Conservation (phyloP, 768 basidiomycete genomes). For the Lyophyllum atratum region DNA sequence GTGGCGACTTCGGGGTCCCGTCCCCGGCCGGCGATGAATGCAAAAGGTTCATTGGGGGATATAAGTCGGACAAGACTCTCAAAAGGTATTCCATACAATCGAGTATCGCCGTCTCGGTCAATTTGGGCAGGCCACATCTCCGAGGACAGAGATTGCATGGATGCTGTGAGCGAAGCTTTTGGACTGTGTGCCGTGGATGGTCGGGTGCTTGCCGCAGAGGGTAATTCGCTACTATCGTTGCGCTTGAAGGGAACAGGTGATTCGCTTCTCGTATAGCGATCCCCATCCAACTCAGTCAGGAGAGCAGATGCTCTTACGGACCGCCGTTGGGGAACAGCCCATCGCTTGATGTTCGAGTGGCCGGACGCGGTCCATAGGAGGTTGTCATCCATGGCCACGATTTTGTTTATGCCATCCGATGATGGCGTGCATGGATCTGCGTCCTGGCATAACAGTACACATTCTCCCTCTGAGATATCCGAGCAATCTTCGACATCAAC, state of each 20-base stretch:
- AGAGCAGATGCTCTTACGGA: slow-evolving; percentile 31
- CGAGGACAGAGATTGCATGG: slow-evolving; percentile 35
- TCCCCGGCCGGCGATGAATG: slow-evolving; percentile 38
- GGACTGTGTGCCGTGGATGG: slow-evolving; percentile 31
- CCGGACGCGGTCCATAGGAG: slow-evolving; percentile 91
- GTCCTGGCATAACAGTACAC: slow-evolving; percentile 81
- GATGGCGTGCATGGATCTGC: slow-evolving; percentile 37
- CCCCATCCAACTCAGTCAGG: slow-evolving; percentile 13
- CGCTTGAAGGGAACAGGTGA: slow-evolving; percentile 21
- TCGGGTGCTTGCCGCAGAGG: slow-evolving; percentile 27
- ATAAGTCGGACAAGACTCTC: slow-evolving; percentile 68
- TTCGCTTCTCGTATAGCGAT: slow-evolving; percentile 15
- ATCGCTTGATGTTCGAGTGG: slow-evolving; percentile 77
- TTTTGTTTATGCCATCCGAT: slow-evolving; percentile 70
- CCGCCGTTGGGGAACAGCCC: slow-evolving; percentile 66
- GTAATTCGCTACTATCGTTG: slow-evolving; percentile 8
- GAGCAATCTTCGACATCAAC: slow-evolving; percentile 86
- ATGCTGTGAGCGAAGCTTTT: slow-evolving; percentile 32
- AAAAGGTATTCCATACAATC: slow-evolving; percentile 66
- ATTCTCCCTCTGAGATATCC: slow-evolving; percentile 88
- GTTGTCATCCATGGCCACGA: slow-evolving; percentile 80
- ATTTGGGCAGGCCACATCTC: slow-evolving; percentile 27
- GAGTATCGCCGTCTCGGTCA: slow-evolving; percentile 33
- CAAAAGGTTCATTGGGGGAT: slow-evolving; percentile 66
- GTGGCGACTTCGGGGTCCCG: slow-evolving; percentile 83